Evolutionary conservation across 1,139 yeast genomes (phyloP), one percentile per base, ranked within the genome.

Genomic region (Saccharomyces pastorianus): DNA sequence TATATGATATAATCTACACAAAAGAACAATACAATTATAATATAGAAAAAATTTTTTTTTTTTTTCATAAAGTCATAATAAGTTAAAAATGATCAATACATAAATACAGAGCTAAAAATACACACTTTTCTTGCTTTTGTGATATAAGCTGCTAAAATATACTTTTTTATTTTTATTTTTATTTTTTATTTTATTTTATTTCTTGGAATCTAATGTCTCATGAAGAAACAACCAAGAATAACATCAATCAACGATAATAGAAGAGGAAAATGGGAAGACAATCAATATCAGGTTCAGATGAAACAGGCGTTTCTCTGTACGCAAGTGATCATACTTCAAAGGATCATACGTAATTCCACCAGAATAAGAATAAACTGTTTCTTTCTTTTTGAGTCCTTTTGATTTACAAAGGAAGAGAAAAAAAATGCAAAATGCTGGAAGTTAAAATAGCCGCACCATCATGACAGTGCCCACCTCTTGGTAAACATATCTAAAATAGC

Each of bases 401-500:
- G 9, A 9, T 7, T 28, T 14, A 11, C 7, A 23, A 11, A 34
- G 23, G 20, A 17, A 17, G 20, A n/a, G 20, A 17, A 17, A 17
- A 32, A 32, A 31, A 13, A 48, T 20, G 13, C 11, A 48, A 23
- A 27, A 27, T 46, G 31, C 47, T 34, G 20, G 23, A 14, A 17
- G 42, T 34, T 7, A 17, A 17, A 14, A 14, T 17, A 34, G 25
- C 9, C 28, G 9, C 11, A 26, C 28, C 28, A 26, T 27, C 28
- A 27, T 25, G 11, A 47, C 17, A 14, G 11, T 47, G 62, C 51
- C 70, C 71, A 66, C 54, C 61, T 60, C 32, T 61, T 72, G 64
- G 69, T 71, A 60, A 85, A 83, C 85, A 90, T 84, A 56, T 81
- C 83, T 59, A 88, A 74, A 29, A 89, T 75, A 27, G 95, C 90